A percentile compares a stretch with the other conserved stretches of the same genome.
Evolutionary conservation across 208 protist genomes (phyloP).

Genomic region (Porcisia deanei): DNA sequence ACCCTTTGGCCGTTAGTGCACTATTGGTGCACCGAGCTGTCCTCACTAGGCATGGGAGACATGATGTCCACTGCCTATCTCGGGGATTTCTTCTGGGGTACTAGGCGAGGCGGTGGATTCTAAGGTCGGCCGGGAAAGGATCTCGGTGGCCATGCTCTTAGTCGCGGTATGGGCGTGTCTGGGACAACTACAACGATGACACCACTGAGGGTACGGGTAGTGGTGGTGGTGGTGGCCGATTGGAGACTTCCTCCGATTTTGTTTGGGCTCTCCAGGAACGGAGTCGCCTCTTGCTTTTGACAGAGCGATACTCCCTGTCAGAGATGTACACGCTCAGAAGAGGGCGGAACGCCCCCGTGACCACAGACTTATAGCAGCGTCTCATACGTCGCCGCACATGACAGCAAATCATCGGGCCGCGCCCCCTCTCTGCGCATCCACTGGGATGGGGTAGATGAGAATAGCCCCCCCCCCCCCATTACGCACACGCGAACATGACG

Average conservation of each 20-base stretch:
- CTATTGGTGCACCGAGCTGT: not conserved
- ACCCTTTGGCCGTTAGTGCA: not conserved
- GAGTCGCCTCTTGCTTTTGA: not conserved
- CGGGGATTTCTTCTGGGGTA: not conserved
- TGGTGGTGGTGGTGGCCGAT: not conserved
- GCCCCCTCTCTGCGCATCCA: not conserved
- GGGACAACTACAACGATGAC: not conserved
- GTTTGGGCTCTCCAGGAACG: not conserved
- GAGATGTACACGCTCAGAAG: not conserved
- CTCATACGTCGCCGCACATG: not conserved
- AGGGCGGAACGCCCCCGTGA: not conserved
- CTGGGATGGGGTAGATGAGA: not conserved
- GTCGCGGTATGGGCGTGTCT: not conserved
- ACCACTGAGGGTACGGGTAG: not conserved
- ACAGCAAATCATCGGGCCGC: not conserved
- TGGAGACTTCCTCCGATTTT: not conserved
- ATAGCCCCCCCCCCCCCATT: not conserved
- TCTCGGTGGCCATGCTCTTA: not conserved
- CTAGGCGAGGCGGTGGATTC: not conserved
- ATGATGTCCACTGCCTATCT: not conserved
- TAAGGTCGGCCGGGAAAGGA: not conserved
- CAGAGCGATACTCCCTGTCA: too few species aligned
- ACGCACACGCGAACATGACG: not conserved
- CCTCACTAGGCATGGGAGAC: not conserved
- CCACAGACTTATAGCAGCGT: not conserved